Percentiles rank a stretch among this genome's conserved stretches.
Conservation (phyloP, 495 filamentous ascomycete species). For the Podospora pseudopauciseta region DNA sequence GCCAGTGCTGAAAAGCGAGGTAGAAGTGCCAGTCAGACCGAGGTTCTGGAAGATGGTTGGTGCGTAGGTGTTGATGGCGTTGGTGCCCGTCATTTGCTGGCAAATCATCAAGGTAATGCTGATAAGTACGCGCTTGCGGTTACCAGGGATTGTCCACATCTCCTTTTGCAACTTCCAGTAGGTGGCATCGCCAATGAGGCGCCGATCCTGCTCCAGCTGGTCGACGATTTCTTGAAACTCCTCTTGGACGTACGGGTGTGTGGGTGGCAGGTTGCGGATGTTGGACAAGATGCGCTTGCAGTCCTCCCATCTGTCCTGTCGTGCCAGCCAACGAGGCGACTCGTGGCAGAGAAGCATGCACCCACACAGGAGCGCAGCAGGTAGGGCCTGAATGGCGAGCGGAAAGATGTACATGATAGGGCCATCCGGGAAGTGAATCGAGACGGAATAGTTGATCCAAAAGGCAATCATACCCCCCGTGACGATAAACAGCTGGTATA, state of each 20-base stretch:
- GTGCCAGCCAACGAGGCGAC: conserved; percentile 67
- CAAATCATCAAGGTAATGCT: conserved; percentile 46
- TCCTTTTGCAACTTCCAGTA: conserved; percentile 66
- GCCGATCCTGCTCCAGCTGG: conserved; percentile 67
- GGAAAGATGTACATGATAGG: conserved; percentile 59
- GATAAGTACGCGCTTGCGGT: conserved; percentile 47
- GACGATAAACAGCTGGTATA: conserved; percentile 60
- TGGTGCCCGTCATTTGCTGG: conserved; percentile 45
- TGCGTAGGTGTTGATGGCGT: conserved; percentile 53
- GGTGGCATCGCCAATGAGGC: conserved; percentile 56
- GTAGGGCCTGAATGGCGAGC: conserved; percentile 62
- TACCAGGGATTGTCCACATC: conserved; percentile 64
- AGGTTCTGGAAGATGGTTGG: conserved; percentile 49
- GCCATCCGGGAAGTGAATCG: conserved; percentile 36
- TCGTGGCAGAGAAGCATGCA: conserved; percentile 59
- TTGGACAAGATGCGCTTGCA: conserved; percentile 52
- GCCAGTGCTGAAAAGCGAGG: conserved; percentile 47
- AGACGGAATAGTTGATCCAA: conserved; percentile 56
- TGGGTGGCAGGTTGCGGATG: conserved; percentile 52
- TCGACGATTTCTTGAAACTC: conserved; percentile 64
- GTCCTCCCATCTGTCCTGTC: conserved; percentile 66
- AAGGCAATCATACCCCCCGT: conserved; percentile 54
- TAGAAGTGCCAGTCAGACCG: conserved; percentile 45
- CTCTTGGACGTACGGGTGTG: conserved; percentile 61
- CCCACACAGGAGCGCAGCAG: conserved; percentile 55